Conservation (phyloP, 2,329 filamentous ascomycete species). For the Arthrobotrys sinensis region DNA sequence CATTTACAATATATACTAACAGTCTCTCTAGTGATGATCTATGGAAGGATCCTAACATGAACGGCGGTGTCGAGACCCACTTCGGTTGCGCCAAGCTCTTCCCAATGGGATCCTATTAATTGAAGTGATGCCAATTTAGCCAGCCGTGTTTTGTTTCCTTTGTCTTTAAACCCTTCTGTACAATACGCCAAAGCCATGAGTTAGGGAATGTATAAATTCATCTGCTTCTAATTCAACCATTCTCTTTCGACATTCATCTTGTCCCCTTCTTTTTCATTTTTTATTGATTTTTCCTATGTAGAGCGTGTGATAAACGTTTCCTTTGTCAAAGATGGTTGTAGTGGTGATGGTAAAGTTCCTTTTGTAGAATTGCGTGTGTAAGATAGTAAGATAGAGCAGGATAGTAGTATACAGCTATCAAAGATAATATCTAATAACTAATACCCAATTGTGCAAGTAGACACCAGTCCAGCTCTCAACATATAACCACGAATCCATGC, state of each 20-base stretch:
- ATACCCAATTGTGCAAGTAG: background rate
- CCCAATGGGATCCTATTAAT: conserved; percentile 65
- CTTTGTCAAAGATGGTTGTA: conserved; percentile 24
- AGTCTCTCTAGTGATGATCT: conserved; percentile 76
- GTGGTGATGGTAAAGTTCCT: conserved; percentile 29
- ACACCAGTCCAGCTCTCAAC: background rate
- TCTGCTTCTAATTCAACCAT: conserved; percentile 60
- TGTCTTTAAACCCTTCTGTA: conserved; percentile 56
- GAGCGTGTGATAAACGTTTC: conserved; percentile 43
- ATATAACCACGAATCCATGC: no score
- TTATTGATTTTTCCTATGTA: conserved; percentile 41
- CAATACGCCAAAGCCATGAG: conserved; percentile 59
- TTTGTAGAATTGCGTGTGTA: conserved; percentile 33
- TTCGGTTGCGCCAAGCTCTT: conserved; percentile 79
- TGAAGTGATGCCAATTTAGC: conserved; percentile 61
- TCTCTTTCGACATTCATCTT: conserved; percentile 42
- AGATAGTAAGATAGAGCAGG: conserved; percentile 24
- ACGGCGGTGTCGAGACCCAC: conserved; percentile 81
- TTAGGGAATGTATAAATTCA: conserved; percentile 62
- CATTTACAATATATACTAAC: conserved; percentile 22
- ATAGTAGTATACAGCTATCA: conserved; percentile 8
- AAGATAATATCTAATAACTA: conserved; percentile 40
- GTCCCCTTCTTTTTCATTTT: conserved; percentile 3
- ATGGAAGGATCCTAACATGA: conserved; percentile 81
- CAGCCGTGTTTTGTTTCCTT: conserved; percentile 61